Percentiles rank a stretch among this genome's conserved stretches.
Conservation (phyloP, 352 stramenopile genomes). For the Elongisporangium anandrum region DNA sequence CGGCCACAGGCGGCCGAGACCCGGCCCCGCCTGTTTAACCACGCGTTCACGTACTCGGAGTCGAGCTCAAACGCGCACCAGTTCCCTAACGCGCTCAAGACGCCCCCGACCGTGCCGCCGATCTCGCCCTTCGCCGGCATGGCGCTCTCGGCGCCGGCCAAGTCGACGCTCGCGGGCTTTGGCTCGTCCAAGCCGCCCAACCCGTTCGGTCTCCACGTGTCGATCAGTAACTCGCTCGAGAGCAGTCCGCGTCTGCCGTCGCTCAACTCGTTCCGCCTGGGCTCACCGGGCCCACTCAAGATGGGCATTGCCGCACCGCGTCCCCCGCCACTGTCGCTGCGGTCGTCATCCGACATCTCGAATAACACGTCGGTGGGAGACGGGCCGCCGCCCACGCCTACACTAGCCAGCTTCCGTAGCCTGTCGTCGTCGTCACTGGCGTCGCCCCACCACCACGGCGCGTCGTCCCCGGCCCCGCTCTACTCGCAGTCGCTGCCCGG, state of each 20-base stretch:
- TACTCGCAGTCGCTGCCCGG: constrained; percentile 73
- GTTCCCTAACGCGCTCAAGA: constrained; percentile 27
- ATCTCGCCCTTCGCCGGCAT: constrained; percentile 70
- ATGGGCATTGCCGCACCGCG: constrained; percentile 50
- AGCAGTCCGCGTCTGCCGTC: constrained; percentile 62
- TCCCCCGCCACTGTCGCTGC: constrained; percentile 52
- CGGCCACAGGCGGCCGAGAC: constrained; percentile 18
- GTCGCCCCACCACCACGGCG: constrained; percentile 21
- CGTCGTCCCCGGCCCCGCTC: constrained; percentile 22
- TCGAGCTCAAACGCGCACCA: constrained; percentile 31
- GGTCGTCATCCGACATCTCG: constrained; percentile 49
- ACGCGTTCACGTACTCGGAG: constrained; percentile 64
- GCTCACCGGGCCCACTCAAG: constrained; percentile 60
- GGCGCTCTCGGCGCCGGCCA: constrained; percentile 59
- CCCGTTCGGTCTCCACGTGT: constrained; percentile 28
- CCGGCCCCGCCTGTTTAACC: constrained; percentile 22
- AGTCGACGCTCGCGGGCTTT: constrained; percentile 23
- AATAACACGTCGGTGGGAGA: constrained; percentile 23
- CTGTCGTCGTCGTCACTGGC: constrained; percentile 42
- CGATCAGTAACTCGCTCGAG: constrained; percentile 39
- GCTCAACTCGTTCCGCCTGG: constrained; percentile 61
- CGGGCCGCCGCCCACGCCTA: constrained; percentile 15
- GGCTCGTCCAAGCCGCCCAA: constrained; percentile 36
- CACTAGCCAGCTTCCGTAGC: constrained; percentile 15
- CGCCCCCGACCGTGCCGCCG: constrained; percentile 46